Evolutionary conservation across 176 grass and related monocot genomes (phyloP).

Genomic region (Aegilops speltoides): DNA sequence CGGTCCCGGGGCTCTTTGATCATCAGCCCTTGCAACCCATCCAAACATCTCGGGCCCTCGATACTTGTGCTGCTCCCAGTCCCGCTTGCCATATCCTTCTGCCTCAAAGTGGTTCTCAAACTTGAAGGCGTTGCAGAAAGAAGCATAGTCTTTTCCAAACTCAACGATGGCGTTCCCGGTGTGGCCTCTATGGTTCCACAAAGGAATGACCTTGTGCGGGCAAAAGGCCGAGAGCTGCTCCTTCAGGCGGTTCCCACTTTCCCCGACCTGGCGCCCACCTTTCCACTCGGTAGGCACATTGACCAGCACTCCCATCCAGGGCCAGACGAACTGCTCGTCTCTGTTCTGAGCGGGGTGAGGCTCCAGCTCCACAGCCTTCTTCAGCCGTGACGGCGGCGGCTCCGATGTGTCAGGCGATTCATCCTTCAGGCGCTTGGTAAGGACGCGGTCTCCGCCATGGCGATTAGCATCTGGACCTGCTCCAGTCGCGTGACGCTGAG

Average conservation of each 20-base stretch:
- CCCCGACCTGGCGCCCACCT: slow-evolving; percentile 39
- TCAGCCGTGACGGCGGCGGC: neutral
- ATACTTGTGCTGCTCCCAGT: slow-evolving; percentile 33
- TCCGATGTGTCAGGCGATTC: slow-evolving; percentile 4
- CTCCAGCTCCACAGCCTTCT: slow-evolving; percentile 4
- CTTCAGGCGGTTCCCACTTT: slow-evolving; percentile 18
- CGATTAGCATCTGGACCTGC: neutral
- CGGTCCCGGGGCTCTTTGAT: slow-evolving; percentile 28
- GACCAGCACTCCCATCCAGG: slow-evolving; percentile 44
- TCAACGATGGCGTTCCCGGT: slow-evolving; percentile 48
- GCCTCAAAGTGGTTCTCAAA: slow-evolving; percentile 52
- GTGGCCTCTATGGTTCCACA: slow-evolving; percentile 53
- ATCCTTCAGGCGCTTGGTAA: neutral
- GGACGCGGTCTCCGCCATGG: neutral
- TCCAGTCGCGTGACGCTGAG: neutral
- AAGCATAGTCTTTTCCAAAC: slow-evolving; percentile 45
- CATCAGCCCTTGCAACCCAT: slow-evolving; percentile 52
- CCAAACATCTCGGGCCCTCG: slow-evolving; percentile 32
- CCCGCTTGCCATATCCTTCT: slow-evolving; percentile 31
- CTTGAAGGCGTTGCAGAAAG: slow-evolving; percentile 28
- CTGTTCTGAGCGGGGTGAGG: neutral
- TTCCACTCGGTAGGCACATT: slow-evolving; percentile 50
- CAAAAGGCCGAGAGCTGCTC: slow-evolving; percentile 4
- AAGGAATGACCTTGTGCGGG: slow-evolving; percentile 35
- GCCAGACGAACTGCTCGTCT: slow-evolving; percentile 6